phyloP scores from a whole-genome alignment of 2,329 filamentous ascomycete genomes.

The Fusarium staphyleae region DNA sequence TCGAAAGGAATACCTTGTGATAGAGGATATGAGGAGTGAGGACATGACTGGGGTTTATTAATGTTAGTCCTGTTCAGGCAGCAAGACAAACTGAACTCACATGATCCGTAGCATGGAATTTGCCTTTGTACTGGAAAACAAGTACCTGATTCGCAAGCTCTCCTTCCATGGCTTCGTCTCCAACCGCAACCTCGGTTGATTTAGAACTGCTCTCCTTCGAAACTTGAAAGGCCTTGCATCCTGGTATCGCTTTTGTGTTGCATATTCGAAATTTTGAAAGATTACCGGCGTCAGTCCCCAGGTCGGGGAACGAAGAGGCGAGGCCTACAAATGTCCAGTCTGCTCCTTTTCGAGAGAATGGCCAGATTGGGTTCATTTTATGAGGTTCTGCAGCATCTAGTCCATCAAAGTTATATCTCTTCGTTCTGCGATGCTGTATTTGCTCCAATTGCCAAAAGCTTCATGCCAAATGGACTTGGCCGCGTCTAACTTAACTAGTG shows the following conservation, averaged over 20 bases:
- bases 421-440: neutral
- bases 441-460: neutral
- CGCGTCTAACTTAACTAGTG: neutral
- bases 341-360: constrained; percentile 17
- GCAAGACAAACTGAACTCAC: constrained; percentile 50
- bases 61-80: neutral
- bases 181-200: constrained; percentile 48
- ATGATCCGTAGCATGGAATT: constrained; percentile 73
- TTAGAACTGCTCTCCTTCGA: constrained; percentile 50
- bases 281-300: constrained; percentile 50
- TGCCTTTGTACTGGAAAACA: constrained; percentile 68
- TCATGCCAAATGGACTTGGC: fast-evolving
- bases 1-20: constrained; percentile 70
- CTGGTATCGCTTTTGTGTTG: constrained; percentile 50
- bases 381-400: neutral
- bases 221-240: constrained; percentile 67
- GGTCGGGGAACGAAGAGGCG: constrained; percentile 62
- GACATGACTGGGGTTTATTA: constrained; percentile 60
- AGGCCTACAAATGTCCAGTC: constrained; percentile 64
- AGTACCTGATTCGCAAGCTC: constrained; percentile 67
- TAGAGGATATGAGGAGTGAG: constrained; percentile 71
- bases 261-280: constrained; percentile 51
- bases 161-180: constrained; percentile 45
- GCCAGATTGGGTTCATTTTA: constrained; percentile 38
- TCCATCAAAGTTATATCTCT: neutral